Evolutionary conservation across 306 rosid genomes (phyloP).

Genomic region (Corylus avellana): DNA sequence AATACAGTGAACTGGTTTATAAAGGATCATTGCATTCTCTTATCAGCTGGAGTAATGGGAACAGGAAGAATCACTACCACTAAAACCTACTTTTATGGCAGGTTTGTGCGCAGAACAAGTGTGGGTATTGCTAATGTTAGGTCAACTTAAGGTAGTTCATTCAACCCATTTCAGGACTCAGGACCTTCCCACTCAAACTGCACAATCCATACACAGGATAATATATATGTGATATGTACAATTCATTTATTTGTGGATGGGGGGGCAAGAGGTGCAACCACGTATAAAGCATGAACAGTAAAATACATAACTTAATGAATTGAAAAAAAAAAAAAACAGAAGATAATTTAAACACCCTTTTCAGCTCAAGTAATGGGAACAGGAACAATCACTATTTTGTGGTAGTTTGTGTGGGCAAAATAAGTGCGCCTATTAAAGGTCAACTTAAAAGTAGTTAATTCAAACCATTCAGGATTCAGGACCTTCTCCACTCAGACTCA

Average conservation of each 20-base stretch:
- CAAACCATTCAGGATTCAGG: not conserved
- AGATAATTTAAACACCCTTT: not conserved
- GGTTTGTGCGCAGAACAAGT: not conserved
- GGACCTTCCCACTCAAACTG: not conserved
- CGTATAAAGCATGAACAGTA: too few relatives aligned
- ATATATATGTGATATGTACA: too few relatives aligned
- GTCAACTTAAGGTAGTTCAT: slow-evolving; percentile 4
- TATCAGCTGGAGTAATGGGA: not conserved
- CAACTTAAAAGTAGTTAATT: slow-evolving; percentile 1
- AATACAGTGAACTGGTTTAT: not conserved
- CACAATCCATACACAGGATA: not conserved
- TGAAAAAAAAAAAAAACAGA: too few relatives aligned
- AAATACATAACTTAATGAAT: too few relatives aligned
- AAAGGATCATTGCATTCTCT: not conserved
- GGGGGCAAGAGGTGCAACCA: too few relatives aligned
- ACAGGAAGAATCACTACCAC: not conserved
- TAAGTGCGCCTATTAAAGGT: slow-evolving; percentile 1
- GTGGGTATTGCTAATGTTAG: not conserved
- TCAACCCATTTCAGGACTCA: not conserved
- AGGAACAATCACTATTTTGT: not conserved
- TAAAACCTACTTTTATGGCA: slow-evolving; percentile 2
- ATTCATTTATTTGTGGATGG: too few relatives aligned
- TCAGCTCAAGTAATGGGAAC: not conserved
- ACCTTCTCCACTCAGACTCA: slow-evolving; percentile 1
- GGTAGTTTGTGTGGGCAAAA: not conserved